A percentile compares a stretch with the other conserved stretches of the same genome.
Conservation (phyloP, 306 rosid species). For the Crotalaria pallida region DNA sequence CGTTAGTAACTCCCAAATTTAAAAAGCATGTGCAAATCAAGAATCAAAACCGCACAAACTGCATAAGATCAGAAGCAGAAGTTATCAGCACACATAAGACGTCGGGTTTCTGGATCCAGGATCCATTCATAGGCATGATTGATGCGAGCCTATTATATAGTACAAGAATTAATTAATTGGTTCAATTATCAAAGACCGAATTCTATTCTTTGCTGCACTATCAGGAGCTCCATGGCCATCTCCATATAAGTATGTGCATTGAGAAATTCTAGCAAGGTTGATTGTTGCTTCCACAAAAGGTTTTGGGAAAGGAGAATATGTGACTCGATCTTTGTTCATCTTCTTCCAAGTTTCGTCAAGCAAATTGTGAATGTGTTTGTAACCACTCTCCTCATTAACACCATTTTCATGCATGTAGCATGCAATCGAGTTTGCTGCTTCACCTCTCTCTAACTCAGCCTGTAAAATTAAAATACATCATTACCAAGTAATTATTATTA, state of each 20-base stretch:
- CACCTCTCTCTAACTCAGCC: constrained; percentile 58
- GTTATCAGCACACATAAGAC: no score
- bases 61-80: no score
- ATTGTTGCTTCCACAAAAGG: constrained; percentile 25
- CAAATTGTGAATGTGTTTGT: constrained; percentile 9
- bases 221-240: constrained; percentile 55
- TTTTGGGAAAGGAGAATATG: constrained; percentile 28
- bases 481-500: neutral
- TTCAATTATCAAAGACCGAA: constrained; percentile 23
- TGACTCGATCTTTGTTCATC: constrained; percentile 32
- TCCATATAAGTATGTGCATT: constrained; percentile 48
- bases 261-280: constrained; percentile 49
- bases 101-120: no score
- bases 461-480: neutral
- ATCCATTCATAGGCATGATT: no score
- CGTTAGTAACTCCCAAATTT: no score
- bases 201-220: constrained; percentile 11
- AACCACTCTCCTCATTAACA: constrained; percentile 21
- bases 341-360: constrained; percentile 44
- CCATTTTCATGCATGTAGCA: constrained; percentile 35
- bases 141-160: no score
- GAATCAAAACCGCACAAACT: no score
- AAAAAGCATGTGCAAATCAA: no score
- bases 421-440: constrained; percentile 34
- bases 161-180: no score